Evolutionary conservation across 441 rosid species (phyloP).

Genomic region (Erysimum cheiri): DNA sequence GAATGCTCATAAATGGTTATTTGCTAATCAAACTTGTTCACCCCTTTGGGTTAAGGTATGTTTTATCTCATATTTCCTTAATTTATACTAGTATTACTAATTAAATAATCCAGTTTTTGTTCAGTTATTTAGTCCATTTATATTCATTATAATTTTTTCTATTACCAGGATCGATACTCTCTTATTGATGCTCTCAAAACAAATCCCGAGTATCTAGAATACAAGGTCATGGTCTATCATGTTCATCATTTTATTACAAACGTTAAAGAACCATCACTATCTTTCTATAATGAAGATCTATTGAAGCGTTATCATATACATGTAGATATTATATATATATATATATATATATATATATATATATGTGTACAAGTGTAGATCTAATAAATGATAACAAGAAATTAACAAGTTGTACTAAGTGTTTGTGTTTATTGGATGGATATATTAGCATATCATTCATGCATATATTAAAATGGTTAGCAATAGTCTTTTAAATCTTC

Average conservation of each 20-base stretch:
- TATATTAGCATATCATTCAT: not conserved
- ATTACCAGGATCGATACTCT: conserved; percentile 69
- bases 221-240: conserved; percentile 52
- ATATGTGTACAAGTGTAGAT: not conserved
- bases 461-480: too few relatives aligned
- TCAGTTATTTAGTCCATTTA: not conserved
- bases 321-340: too few relatives aligned
- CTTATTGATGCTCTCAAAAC: conserved; percentile 83
- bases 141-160: conserved; percentile 6
- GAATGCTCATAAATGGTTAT: conserved; percentile 92
- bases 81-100: not conserved
- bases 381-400: not conserved
- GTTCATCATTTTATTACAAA: not conserved
- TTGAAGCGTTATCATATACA: not conserved
- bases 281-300: not conserved
- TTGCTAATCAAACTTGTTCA: conserved; percentile 90
- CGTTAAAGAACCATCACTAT: not conserved
- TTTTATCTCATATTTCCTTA: not conserved
- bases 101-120: not conserved
- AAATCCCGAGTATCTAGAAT: conserved; percentile 71
- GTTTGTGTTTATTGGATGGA: not conserved
- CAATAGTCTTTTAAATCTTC: not conserved
- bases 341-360: too few relatives aligned
- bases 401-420: not conserved
- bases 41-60: conserved; percentile 88